These are phyloP conservation scores for Poa pratensis DNA, from an alignment of 176 grass and related monocot genomes.

Conservation along the genomic window DNA sequence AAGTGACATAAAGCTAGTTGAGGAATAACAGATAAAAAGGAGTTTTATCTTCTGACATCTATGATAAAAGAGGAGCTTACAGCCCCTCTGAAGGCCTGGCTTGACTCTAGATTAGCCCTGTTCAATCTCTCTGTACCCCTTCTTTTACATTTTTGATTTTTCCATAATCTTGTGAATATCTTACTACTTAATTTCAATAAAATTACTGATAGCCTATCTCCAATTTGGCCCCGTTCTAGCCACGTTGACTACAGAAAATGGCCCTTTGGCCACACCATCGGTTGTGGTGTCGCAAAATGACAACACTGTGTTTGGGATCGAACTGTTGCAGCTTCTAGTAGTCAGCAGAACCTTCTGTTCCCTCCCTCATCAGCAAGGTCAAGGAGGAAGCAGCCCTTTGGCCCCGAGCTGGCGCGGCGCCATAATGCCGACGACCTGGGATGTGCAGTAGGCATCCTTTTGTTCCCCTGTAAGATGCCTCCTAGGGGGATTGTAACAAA, in stretches of 20 bases:
- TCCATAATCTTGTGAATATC: neutral
- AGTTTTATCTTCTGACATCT: neutral
- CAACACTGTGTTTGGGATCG: neutral
- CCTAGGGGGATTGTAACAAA: too few species aligned
- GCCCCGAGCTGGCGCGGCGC: too few species aligned
- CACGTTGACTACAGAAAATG: neutral
- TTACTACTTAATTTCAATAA: neutral
- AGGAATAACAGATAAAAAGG: neutral
- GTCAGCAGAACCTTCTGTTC: neutral
- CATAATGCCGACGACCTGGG: too few species aligned
- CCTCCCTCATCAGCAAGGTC: too few species aligned
- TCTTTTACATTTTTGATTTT: neutral
- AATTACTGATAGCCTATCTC: neutral
- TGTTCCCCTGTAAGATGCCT: too few species aligned
- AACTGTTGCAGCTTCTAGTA: conserved; percentile 20
- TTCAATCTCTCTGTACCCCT: neutral
- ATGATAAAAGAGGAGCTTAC: neutral
- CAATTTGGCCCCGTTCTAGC: neutral
- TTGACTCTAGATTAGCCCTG: neutral
- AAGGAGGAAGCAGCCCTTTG: too few species aligned
- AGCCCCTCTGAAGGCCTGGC: neutral
- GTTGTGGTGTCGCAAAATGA: neutral
- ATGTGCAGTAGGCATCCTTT: too few species aligned
- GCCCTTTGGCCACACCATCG: neutral
- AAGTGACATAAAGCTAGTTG: neutral